These are phyloP conservation scores for Microbotryum scabiosae DNA, from an alignment of 1,284 basidiomycete species.

Conservation along the genomic window DNA sequence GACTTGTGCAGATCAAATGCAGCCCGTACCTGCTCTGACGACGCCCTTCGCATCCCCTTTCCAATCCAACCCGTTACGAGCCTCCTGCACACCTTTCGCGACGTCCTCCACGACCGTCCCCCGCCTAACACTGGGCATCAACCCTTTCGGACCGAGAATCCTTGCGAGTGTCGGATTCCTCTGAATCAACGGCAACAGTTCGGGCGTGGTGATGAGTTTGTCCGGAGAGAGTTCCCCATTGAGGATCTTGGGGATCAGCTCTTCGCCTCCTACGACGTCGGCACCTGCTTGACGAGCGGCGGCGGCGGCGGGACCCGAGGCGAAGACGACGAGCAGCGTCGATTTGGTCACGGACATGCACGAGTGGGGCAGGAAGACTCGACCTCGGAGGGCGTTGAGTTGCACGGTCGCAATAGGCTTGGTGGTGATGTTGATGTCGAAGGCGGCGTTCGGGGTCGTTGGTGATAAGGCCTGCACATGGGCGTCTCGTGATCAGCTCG, in stretches of 20 bases:
- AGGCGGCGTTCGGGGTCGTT: conserved; percentile 47
- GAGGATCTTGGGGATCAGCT: conserved; percentile 71
- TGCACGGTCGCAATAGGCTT: conserved; percentile 59
- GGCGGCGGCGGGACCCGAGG: conserved; percentile 58
- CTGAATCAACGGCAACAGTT: conserved; percentile 62
- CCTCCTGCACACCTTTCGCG: conserved; percentile 64
- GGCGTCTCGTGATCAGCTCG: too few relatives aligned
- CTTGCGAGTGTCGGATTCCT: conserved; percentile 70
- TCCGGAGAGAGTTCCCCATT: conserved; percentile 60
- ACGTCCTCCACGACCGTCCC: conserved; percentile 89
- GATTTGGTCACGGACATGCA: conserved; percentile 54
- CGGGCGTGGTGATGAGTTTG: conserved; percentile 72
- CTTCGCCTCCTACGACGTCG: conserved; percentile 72
- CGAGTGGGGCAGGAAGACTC: conserved; percentile 60
- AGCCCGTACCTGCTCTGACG: conserved; percentile 51
- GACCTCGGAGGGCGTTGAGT: conserved; percentile 66
- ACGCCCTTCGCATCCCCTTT: conserved; percentile 79
- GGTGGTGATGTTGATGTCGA: conserved; percentile 70
- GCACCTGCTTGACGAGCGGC: conserved; percentile 75
- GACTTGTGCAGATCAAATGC: too few relatives aligned
- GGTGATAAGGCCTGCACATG: conserved; percentile 21
- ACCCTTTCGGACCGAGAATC: conserved; percentile 80
- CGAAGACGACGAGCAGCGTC: conserved; percentile 76
- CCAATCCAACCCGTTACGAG: conserved; percentile 83
- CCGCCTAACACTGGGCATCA: conserved; percentile 90